Percentiles rank a stretch among this genome's conserved stretches.
Evolutionary conservation across 345 rosid species (phyloP).

Genomic region (Eucalyptus leucophloia): DNA sequence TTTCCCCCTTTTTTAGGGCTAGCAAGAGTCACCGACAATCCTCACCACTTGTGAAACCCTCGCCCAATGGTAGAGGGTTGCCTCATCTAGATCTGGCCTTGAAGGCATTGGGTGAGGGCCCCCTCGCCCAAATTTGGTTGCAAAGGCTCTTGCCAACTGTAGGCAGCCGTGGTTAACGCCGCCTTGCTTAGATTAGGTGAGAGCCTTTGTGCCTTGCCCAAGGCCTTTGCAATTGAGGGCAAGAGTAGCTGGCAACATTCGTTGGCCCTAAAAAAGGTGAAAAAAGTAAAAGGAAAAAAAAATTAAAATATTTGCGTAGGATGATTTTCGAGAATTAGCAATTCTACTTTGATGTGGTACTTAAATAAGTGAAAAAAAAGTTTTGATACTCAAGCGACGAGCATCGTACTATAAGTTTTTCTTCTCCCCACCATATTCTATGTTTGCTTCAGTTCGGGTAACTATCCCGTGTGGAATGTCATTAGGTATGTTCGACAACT

Average conservation of each 20-base stretch:
- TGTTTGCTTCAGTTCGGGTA: not conserved
- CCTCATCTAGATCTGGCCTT: no score
- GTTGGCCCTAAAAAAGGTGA: fast-evolving
- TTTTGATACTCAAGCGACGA: no score
- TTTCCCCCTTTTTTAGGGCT: fast-evolving
- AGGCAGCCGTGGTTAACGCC: fast-evolving
- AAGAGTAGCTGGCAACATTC: fast-evolving
- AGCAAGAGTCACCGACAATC: fast-evolving
- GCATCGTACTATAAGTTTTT: fast-evolving
- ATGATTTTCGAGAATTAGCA: fast-evolving
- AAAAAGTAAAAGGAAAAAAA: fast-evolving
- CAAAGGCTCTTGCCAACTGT: no score
- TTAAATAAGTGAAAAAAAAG: no score
- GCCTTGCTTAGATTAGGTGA: no score
- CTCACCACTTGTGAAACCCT: no score
- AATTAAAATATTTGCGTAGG: fast-evolving
- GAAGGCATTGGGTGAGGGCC: no score
- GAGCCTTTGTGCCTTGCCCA: fast-evolving
- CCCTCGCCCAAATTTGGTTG: no score
- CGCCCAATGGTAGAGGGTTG: fast-evolving
- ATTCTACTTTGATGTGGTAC: fast-evolving
- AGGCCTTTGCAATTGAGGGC: no score
- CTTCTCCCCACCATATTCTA: not conserved
- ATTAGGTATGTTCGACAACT: not conserved
- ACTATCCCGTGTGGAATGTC: not conserved